Evolutionary conservation across 2,329 filamentous ascomycete genomes (phyloP).

Genomic region (Metarhizium album): DNA sequence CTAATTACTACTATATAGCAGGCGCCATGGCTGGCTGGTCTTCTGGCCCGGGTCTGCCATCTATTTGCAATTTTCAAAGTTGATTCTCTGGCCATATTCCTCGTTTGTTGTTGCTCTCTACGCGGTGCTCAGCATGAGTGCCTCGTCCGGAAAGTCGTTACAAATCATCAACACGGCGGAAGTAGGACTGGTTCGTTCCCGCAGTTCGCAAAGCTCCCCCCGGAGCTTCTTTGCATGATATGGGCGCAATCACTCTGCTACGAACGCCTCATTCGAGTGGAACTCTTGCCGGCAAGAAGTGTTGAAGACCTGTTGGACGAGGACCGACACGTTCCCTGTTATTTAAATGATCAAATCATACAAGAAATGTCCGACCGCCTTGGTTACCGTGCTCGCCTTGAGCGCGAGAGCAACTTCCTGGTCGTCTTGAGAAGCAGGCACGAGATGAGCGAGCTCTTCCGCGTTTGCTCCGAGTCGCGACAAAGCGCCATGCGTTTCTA

Average conservation of each 20-base stretch:
- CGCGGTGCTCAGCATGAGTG: not conserved
- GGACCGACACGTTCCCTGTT: not conserved
- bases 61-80: not conserved
- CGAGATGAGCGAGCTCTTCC: not conserved
- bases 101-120: not conserved
- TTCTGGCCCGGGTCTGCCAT: not conserved
- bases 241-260: not conserved
- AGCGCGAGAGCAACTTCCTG: not conserved
- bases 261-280: not conserved
- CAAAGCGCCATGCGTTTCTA: not conserved
- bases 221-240: not conserved
- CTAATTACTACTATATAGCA: not conserved
- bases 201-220: not conserved
- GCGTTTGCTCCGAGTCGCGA: not conserved
- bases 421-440: not conserved
- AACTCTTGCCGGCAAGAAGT: not conserved
- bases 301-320: not conserved
- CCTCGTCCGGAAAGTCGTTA: not conserved
- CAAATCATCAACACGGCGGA: not conserved
- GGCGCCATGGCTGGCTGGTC: not conserved
- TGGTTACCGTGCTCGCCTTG: not conserved
- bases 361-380: too few species aligned
- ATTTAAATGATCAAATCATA: too few species aligned
- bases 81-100: not conserved
- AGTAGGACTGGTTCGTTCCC: not conserved